Evolutionary conservation across 2,329 filamentous ascomycete species (phyloP), one percentile per base, ranked within the genome.

Genomic region (Ilyonectria sp.): DNA sequence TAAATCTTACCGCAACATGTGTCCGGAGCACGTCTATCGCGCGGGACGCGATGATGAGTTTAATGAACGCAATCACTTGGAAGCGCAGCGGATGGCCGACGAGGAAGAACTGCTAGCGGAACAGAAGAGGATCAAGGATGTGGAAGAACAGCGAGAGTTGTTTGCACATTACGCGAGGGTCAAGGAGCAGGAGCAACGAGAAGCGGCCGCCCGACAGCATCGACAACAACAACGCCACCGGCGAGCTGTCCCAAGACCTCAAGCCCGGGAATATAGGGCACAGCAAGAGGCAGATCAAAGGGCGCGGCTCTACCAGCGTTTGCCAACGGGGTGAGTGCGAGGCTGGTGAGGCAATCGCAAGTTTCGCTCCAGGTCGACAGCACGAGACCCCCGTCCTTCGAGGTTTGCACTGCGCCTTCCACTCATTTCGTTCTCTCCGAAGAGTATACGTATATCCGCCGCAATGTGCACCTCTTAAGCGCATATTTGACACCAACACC

Each of bases 1-100:
- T 1, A 53, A 63, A 52, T 13, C 21, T 3, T 19, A 52, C 4
- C 8, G 57, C 1, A 8, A 31, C 3, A 26, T 71, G 13, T 72
- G 71, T 23, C 17, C n/a, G 17, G 6, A 7, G 4, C 59, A 65
- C 11, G 55, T 23, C 5, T 57, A 33, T 4, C 23, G 23, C 9
- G 52, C 33, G 2, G 60, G 50, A 17, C 4, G 50, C 2, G 29
- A 35, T 21, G 59, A 55, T 17, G 50, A 35, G 19, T 52, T 37
- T 26, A 47, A 43, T 1, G 54, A 55, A 33, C 29, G 33, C 1
- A 19, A 15, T 4, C 57, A 23, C 17, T 40, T 55, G 17, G 58
- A 49, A 13, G 17, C 37, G 6, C 52, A 47, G 21, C 60, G 29
- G 5, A 21, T 40, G 43, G 15, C 35, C 10, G 50, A 40, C 4